Percentiles rank a stretch among this genome's conserved stretches.
Evolutionary conservation across 1,284 basidiomycete species (phyloP).

Genomic region (Ceratobasidium sp.): DNA sequence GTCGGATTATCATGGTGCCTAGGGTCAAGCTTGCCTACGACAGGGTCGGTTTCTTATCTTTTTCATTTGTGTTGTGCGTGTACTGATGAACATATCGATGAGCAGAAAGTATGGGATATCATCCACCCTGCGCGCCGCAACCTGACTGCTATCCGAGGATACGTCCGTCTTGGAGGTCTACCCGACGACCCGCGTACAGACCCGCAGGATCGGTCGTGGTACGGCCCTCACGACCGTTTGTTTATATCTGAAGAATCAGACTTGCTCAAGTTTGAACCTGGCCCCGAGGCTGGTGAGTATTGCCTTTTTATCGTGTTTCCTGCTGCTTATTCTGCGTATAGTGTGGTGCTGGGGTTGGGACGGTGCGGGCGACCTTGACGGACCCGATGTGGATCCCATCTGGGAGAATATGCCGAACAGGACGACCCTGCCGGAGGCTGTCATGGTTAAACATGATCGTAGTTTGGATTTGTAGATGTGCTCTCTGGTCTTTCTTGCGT

Average conservation of each 20-base stretch:
- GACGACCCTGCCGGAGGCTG: constrained; percentile 68
- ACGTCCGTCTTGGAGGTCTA: constrained; percentile 87
- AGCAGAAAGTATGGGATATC: constrained; percentile 88
- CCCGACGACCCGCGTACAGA: constrained; percentile 94
- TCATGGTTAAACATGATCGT: constrained; percentile 81
- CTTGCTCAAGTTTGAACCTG: constrained; percentile 76
- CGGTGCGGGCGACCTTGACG: constrained; percentile 93
- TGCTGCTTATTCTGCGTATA: constrained; percentile 54
- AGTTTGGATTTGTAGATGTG: constrained; percentile 50
- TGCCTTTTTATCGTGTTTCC: background rate
- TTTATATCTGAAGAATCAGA: constrained; percentile 89
- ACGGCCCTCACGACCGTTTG: constrained; percentile 91
- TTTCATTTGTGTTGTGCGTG: constrained; percentile 17
- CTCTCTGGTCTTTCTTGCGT: background rate
- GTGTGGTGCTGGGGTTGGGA: constrained; percentile 99
- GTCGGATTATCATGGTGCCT: constrained; percentile 95
- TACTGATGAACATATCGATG: constrained; percentile 1
- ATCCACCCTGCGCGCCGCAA: constrained; percentile 90
- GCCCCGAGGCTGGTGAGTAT: constrained; percentile 85
- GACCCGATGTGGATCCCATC: constrained; percentile 93
- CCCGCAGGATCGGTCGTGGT: constrained; percentile 95
- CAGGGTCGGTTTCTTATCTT: constrained; percentile 63
- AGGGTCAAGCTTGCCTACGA: constrained; percentile 96
- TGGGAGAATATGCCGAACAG: constrained; percentile 88
- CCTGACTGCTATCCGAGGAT: constrained; percentile 92